Evolutionary conservation across 2,329 filamentous ascomycete genomes (phyloP), one percentile per base, ranked within the genome.

Genomic region (Monilinia polystroma): DNA sequence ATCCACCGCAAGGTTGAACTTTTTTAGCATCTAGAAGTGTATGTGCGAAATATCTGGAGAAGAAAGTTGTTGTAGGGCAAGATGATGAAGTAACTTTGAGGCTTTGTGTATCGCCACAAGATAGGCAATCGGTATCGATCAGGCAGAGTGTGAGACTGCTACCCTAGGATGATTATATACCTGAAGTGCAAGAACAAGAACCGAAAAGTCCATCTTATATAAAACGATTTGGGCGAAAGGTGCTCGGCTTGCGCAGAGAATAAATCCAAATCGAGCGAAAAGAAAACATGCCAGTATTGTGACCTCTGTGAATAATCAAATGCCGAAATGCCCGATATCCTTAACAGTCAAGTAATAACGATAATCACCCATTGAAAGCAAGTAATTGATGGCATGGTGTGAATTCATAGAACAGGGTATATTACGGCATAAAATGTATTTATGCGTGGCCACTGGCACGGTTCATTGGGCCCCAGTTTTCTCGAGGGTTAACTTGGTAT

Each of bases 401-500:
- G n/a, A 53, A 63, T 55, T 41, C 51, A 18, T 63, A 23, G 29
- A 14, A 55, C 4, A 14, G 53, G 29, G 32, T 59, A 52, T 52
- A 59, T 38, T 51, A 18, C 11, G 18, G 49, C 12, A 63, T 54
- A 55, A 7, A 10, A 16, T 51, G 41, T 35, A 53, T 32, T n/a
- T 62, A 66, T 51, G 35, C 64, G 35, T 62, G 51, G 32, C 72
- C 75, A 57, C 72, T 75, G 5, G 75, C 75, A 8, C 74, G 69
- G 65, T 73, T 75, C 75, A 77, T 77, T 11, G 95, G 95, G 0
- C 95, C 95, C 95, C 95, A 99, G 77, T 98, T 95, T 75, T 92
- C 89, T 68, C 90, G 83, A 56, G 95, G 95, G 76, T 98, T 98
- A 68, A 89, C 80, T 80, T 97, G 95, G 78, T 97, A 99, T 70